phyloP scores from a whole-genome alignment of 2,329 filamentous ascomycete genomes.

The Clonostachys rhizophaga region DNA sequence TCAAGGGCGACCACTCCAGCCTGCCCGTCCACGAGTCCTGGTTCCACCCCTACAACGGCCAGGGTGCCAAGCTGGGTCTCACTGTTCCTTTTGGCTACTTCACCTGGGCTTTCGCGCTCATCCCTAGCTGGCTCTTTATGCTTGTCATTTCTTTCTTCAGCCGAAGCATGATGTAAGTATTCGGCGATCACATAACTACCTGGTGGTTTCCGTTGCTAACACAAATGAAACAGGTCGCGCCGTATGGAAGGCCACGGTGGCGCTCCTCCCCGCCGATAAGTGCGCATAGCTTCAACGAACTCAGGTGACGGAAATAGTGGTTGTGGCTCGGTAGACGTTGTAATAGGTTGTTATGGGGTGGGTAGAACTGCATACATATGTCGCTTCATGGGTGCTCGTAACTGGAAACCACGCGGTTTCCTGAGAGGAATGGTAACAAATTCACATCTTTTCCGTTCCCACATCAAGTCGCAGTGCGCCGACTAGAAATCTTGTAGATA shows the following conservation, averaged over 20 bases:
- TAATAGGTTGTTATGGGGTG: no score
- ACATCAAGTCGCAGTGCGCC: no score
- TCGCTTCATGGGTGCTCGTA: no score
- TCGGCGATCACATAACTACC: not conserved
- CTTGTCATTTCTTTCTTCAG: conserved; percentile 68
- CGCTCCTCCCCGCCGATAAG: not conserved
- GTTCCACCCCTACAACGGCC: conserved; percentile 74
- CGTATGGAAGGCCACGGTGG: conserved; percentile 17
- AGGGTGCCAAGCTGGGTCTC: conserved; percentile 56
- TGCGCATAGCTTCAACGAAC: not conserved
- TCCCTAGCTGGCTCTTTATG: conserved; percentile 78
- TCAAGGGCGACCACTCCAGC: conserved; percentile 42
- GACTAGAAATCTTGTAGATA: no score
- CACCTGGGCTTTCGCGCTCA: conserved; percentile 60
- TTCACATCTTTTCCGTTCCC: no score
- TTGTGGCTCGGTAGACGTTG: no score
- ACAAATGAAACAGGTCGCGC: conserved; percentile 22
- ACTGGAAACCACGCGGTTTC: no score
- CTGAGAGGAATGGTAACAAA: no score
- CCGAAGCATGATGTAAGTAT: conserved; percentile 69
- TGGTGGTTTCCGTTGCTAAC: no score
- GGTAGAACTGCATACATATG: not conserved
- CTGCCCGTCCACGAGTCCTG: conserved; percentile 51
- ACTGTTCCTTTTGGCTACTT: conserved; percentile 62
- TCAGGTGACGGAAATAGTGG: no score